Base-by-base conservation (phyloP, 2,329 filamentous ascomycete genomes). In the Aspergillus sclerotialis region DNA sequence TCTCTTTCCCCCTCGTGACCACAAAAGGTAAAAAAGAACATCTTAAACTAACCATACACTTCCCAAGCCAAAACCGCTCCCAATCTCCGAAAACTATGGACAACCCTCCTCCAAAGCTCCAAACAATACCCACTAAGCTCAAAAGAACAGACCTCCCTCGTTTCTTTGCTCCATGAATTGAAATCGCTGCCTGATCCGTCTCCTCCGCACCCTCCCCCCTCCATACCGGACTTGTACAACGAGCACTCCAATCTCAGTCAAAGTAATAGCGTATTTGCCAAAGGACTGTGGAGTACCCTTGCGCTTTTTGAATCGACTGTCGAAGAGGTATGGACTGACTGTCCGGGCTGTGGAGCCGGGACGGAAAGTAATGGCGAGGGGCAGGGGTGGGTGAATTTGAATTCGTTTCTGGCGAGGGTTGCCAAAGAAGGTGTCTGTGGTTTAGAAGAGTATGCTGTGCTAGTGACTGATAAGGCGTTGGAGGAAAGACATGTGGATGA, bases 371-470 rank as follows among this genome's bases (percentile, higher is more conserved):
- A 34, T 8, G 5, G 29, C 2, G 37, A 42, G 28, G 7, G 17
- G 4, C 10, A 21, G 9, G 40, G 19, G 6, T 44, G 41, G 41
- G 28, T 28, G 25, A 35, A 40, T 9, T 23, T 43, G 7, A 36
- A 35, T 6, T 29, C 40, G 6, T 43, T 43, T 16, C 11, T 43
- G 30, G 40, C 40, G 15, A 30, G 32, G 5, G 18, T 38, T 5
- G 30, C 40, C n/a, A 36, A 31, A 9, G 21, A 33, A 9, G 8
- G 28, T 3, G 21, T 42, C 6, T 34, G 21, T 10, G 17, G 16
- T 4, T 21, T 43, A 16, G 38, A 41, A n/a, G 28, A 13, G 4
- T 19, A 41, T 1, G 41, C 29, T 3, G 13, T 43, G 7, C 23
- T 15, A 7, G 26, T 32, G 13, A 7, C 38, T 7, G 26, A 33